Conservation (phyloP, 2,329 filamentous ascomycete species). For the Microdochium paspali region DNA sequence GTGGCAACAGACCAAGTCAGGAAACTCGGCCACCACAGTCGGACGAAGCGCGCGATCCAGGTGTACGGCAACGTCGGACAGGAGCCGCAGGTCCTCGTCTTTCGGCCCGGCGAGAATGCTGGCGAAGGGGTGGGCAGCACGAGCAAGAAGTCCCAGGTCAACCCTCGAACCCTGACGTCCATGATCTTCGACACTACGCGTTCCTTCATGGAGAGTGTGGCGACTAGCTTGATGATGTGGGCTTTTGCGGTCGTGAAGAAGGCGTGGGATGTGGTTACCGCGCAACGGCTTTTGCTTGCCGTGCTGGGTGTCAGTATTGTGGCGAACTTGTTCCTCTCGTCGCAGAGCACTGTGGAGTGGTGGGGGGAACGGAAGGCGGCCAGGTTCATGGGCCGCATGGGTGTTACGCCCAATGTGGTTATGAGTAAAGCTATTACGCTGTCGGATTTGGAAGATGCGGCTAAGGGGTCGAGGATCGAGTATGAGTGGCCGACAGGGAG, state of each 20-base stretch:
- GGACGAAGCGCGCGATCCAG: conserved; percentile 68
- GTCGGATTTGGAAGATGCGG: conserved; percentile 63
- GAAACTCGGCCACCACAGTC: conserved; percentile 61
- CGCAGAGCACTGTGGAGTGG: conserved; percentile 66
- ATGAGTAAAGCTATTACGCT: conserved; percentile 86
- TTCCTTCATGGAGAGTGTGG: conserved; percentile 66
- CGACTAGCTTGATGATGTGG: conserved; percentile 71
- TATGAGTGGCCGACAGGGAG: conserved; percentile 33
- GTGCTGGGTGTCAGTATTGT: conserved; percentile 60
- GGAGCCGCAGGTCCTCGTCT: conserved; percentile 53
- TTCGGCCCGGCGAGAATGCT: conserved; percentile 40
- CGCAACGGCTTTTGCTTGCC: conserved; percentile 64
- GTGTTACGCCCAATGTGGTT: conserved; percentile 65
- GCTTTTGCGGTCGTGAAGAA: conserved; percentile 56
- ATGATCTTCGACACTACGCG: conserved; percentile 64
- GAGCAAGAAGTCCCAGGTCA: conserved; percentile 50
- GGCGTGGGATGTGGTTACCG: conserved; percentile 58
- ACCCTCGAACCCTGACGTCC: conserved; percentile 51
- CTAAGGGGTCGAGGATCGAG: conserved; percentile 23
- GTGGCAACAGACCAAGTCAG: conserved; percentile 70
- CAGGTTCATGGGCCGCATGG: conserved; percentile 73
- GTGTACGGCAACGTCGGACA: conserved; percentile 71
- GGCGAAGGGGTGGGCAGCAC: conserved; percentile 30
- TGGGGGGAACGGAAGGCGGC: conserved; percentile 75
- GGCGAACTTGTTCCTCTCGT: conserved; percentile 67